Evolutionary conservation across 2,329 filamentous ascomycete species (phyloP).

Genomic region (Paecilomyces sp.): DNA sequence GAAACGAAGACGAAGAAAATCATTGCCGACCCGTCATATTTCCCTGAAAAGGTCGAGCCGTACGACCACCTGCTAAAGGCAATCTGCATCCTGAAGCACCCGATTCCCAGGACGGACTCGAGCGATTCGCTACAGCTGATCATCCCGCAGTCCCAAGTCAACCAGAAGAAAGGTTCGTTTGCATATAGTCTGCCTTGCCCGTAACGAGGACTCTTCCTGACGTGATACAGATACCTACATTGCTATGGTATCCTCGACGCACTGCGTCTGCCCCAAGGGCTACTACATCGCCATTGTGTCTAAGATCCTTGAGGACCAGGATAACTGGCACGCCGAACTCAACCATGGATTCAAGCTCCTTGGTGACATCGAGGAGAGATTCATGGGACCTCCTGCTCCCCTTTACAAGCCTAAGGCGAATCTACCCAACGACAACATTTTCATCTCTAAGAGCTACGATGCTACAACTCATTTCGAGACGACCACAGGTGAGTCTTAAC

Average conservation of each 20-base stretch:
- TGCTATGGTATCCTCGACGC: conserved; percentile 86
- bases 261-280: conserved; percentile 97
- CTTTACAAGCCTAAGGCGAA: conserved; percentile 85
- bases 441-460: conserved; percentile 98
- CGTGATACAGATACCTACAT: conserved; percentile 75
- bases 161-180: conserved; percentile 80
- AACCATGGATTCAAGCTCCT: conserved; percentile 87
- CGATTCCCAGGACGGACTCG: conserved; percentile 80
- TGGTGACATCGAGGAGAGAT: conserved; percentile 91
- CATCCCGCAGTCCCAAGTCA: conserved; percentile 95
- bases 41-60: conserved; percentile 79
- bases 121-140: conserved; percentile 90
- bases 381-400: conserved; percentile 88
- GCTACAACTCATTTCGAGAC: conserved; percentile 98
- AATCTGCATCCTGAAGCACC: conserved; percentile 96
- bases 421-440: conserved; percentile 82
- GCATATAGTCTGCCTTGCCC: background rate
- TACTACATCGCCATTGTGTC: conserved; percentile 99
- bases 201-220: conserved; percentile 10
- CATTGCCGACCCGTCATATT: conserved; percentile 93
- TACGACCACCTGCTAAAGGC: conserved; percentile 88
- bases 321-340: conserved; percentile 94
- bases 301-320: conserved; percentile 84
- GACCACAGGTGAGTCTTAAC: conserved; percentile 48
- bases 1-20: conserved; percentile 95